Evolutionary conservation across 2,329 filamentous ascomycete genomes (phyloP).

Genomic region (Colletotrichum ledebouriae): DNA sequence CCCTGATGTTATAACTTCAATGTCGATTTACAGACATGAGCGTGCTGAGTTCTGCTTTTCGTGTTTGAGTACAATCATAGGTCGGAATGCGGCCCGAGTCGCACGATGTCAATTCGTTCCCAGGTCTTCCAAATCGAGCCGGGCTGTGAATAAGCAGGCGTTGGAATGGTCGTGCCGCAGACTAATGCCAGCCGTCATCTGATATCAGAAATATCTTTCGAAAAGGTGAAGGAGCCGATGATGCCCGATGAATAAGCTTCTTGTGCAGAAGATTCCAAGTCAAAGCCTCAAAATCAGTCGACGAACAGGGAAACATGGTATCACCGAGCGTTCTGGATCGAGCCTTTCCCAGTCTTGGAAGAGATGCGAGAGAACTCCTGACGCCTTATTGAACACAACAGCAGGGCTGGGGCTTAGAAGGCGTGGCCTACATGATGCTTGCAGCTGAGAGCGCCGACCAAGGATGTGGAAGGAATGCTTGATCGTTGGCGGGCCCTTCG

Average conservation of each 20-base stretch:
- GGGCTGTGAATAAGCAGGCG: conserved; percentile 24
- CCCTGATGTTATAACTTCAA: conserved; percentile 22
- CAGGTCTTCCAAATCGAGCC: not conserved
- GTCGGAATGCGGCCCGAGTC: not conserved
- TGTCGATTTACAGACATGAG: not conserved
- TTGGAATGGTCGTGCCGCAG: conserved; percentile 12
- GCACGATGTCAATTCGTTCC: conserved; percentile 16
- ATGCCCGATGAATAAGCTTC: not conserved
- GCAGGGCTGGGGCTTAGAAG: conserved; percentile 26
- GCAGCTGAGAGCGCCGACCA: not conserved
- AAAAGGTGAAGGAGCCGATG: conserved; percentile 5
- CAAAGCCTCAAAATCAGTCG: conserved; percentile 15
- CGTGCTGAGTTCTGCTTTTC: not conserved
- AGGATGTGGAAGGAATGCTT: conserved; percentile 9
- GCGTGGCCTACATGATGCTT: conserved; percentile 5
- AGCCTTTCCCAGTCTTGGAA: conserved; percentile 20
- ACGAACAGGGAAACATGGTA: conserved; percentile 22
- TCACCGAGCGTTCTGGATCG: conserved; percentile 12
- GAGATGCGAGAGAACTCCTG: not conserved
- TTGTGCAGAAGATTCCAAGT: conserved; percentile 1
- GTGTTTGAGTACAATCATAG: not conserved
- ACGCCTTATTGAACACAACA: conserved; percentile 16
- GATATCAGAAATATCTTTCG: conserved; percentile 9
- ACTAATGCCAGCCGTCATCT: conserved; percentile 15
- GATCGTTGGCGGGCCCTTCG: conserved; percentile 2